Evolutionary conservation across 2,329 filamentous ascomycete genomes (phyloP).

Genomic region (Penicillium crustosum): DNA sequence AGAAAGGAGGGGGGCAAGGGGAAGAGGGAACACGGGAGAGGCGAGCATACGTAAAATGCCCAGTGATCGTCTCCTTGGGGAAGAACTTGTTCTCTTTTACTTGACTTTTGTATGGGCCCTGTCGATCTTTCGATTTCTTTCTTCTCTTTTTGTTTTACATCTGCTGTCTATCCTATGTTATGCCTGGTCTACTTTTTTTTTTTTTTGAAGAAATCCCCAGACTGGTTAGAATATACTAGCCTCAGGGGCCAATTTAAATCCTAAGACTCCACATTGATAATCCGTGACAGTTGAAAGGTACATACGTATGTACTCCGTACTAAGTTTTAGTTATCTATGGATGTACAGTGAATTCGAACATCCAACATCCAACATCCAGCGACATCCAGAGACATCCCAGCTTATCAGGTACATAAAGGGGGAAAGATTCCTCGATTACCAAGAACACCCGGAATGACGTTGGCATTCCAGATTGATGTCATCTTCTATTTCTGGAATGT

Average conservation of each 20-base stretch:
- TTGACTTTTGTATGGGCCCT: neutral
- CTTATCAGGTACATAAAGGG: neutral
- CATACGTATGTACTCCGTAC: no score
- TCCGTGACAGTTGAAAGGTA: neutral
- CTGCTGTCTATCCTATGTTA: neutral
- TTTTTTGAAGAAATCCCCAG: constrained; percentile 3
- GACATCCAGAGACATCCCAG: neutral
- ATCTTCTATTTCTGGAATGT: constrained; percentile 3
- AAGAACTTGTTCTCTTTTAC: neutral
- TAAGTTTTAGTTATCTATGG: neutral
- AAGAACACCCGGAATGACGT: constrained; percentile 8
- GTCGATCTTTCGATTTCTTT: constrained; percentile 1
- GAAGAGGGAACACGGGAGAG: constrained; percentile 17
- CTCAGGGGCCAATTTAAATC: neutral
- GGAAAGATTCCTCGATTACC: neutral
- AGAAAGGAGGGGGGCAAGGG: constrained; percentile 12
- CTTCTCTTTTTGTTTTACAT: neutral
- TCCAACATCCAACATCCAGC: no score
- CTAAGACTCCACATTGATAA: constrained; percentile 10
- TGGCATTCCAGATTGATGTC: constrained; percentile 10
- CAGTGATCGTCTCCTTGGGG: constrained; percentile 7
- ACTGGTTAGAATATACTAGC: neutral
- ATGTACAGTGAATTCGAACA: neutral
- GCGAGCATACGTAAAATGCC: constrained; percentile 8
- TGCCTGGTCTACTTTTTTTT: neutral